phyloP scores from a whole-genome alignment of 2,329 filamentous ascomycete genomes.

The Leptographium procerum region DNA sequence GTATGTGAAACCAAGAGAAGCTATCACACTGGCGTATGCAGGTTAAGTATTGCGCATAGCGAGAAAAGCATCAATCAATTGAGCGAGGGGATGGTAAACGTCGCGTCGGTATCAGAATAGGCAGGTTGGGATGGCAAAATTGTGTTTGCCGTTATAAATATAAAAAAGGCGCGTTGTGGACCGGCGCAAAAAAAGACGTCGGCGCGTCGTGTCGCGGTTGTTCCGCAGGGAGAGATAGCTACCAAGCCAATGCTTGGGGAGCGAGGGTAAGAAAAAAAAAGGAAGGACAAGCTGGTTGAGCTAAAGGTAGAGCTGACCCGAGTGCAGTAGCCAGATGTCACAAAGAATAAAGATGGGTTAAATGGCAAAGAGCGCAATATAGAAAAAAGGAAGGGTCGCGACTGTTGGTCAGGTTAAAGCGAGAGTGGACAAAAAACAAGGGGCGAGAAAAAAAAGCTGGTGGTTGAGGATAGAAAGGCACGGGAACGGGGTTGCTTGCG shows the following conservation, averaged over 20 bases:
- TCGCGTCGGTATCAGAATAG: background rate
- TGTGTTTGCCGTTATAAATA: background rate
- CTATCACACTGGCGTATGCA: background rate
- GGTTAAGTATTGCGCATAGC: constrained; percentile 4
- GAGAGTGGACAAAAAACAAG: constrained; percentile 2
- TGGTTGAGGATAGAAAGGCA: background rate
- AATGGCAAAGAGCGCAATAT: background rate
- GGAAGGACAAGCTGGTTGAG: background rate
- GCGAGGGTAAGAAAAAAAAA: background rate
- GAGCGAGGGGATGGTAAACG: background rate
- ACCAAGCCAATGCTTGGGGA: background rate
- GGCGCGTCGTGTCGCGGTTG: constrained; percentile 8
- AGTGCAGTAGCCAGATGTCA: background rate
- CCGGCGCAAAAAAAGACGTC: background rate
- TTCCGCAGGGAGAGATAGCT: background rate
- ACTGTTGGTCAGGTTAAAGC: background rate
- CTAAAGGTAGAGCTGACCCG: background rate
- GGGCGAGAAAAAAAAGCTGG: background rate
- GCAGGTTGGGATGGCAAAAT: background rate
- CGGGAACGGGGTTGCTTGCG: constrained; percentile 14
- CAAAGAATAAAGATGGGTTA: background rate
- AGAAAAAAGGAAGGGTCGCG: background rate
- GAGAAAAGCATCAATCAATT: background rate
- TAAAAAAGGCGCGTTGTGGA: background rate
- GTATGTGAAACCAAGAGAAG: background rate